Base-by-base conservation (phyloP, 371 early-diverging fungal species). In the Mortierella sp. region DNA sequence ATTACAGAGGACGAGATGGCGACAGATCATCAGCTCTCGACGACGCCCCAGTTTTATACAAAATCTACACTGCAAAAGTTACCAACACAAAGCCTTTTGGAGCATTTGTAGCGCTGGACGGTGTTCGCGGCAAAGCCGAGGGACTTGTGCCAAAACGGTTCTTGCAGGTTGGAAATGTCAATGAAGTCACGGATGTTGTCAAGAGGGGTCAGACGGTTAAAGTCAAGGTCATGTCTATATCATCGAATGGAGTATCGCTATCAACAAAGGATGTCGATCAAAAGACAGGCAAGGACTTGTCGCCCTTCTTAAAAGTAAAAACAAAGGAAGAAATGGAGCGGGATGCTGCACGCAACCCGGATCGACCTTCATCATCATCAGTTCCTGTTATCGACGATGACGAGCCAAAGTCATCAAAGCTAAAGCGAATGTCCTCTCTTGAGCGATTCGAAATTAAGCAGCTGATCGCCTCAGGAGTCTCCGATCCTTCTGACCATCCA, bases 361-460 rank as follows among this genome's bases (percentile, higher is more conserved):
- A 91, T 15, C 83, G 90, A 45, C 90, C 92, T 7, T 85, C 69
- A 25, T 85, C 79, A 45, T 74, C 79, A 3, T 50, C 68, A 14
- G 85, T 83, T 18, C 85, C 87, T 7, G 70, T 90, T 37, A 81
- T 88, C 26, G 91, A 90, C 7, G 91, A 91, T 19, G 87, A 87
- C 28, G 89, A 87, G 18, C 85, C 88, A 21, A 83, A 73, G 59
- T 80, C 85, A 6, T 84, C 88, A 4, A 86, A 86, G 12, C 82
- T 90, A 16, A 97, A 99, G 79, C 91, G 99, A 7, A 86, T 98
- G 79, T 91, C 98, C 7, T 98, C 98, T 9, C 98, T 98, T 0
- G 99, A 99, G 79, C 91, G 95, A 30, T 99, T 94, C 91, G 99
- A 99, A 76, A 89, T 98, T 55, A 96, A 98, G 79, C 99, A 99